Evolutionary conservation across 495 filamentous ascomycete species (phyloP).

Genomic region (Poronia punctata): DNA sequence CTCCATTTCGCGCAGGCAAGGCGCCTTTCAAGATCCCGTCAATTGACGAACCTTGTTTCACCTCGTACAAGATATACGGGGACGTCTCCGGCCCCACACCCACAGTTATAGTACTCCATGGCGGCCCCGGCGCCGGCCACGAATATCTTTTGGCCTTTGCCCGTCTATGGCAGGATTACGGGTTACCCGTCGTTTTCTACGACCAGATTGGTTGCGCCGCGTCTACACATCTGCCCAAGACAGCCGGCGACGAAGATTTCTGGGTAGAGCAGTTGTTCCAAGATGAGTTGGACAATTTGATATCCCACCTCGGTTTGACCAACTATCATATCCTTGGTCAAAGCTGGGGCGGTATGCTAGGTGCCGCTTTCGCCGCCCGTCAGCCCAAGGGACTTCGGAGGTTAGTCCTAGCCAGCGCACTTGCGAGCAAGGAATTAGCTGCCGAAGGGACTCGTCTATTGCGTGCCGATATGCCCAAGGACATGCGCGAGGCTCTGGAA

Average conservation of each 20-base stretch:
- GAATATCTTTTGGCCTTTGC: slow-evolving; percentile 35
- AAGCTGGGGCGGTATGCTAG: slow-evolving; percentile 46
- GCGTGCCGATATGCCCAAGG: slow-evolving; percentile 12
- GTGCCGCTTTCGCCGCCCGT: slow-evolving; percentile 23
- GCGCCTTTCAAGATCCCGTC: too few relatives aligned
- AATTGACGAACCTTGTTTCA: slow-evolving; percentile 21
- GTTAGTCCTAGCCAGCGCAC: slow-evolving; percentile 11
- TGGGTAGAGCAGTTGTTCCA: slow-evolving; percentile 44
- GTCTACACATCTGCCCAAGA: slow-evolving; percentile 40
- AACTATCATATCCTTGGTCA: slow-evolving; percentile 30
- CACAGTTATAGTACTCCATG: slow-evolving; percentile 40
- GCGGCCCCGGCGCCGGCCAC: slow-evolving; percentile 41
- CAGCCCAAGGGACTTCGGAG: slow-evolving; percentile 8
- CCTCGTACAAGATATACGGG: slow-evolving; percentile 33
- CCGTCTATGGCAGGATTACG: slow-evolving; percentile 24
- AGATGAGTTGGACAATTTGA: slow-evolving; percentile 42
- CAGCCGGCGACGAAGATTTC: slow-evolving; percentile 33
- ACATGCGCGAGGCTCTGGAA: slow-evolving; percentile 14
- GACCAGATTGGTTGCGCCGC: slow-evolving; percentile 46
- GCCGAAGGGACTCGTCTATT: slow-evolving; percentile 9
- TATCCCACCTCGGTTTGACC: slow-evolving; percentile 32
- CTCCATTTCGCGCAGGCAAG: too few relatives aligned
- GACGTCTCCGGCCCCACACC: slow-evolving; percentile 15
- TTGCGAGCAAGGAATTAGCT: slow-evolving; percentile 2
- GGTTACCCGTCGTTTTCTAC: slow-evolving; percentile 47